phyloP scores from a whole-genome alignment of 345 rosid genomes.

The Aurinia saxatilis region DNA sequence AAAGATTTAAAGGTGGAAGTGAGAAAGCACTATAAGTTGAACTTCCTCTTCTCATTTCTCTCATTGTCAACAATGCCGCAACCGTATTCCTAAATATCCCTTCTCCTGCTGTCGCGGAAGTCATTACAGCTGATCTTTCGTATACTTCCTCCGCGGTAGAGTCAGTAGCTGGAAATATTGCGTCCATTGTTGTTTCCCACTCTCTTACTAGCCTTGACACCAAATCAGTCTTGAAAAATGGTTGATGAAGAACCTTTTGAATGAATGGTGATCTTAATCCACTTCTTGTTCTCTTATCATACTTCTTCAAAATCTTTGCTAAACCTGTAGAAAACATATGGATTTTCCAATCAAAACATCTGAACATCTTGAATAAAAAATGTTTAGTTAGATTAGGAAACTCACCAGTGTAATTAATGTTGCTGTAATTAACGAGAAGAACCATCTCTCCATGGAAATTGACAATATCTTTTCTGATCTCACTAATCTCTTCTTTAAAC shows the following conservation, averaged over 20 bases:
- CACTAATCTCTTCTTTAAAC: constrained; percentile 43
- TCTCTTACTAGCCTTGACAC: constrained; percentile 69
- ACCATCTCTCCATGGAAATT: constrained; percentile 97
- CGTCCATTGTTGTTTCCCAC: constrained; percentile 56
- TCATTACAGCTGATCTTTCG: constrained; percentile 17
- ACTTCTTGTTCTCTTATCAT: constrained; percentile 69
- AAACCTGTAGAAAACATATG: constrained; percentile 36
- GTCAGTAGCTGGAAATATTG: constrained; percentile 40
- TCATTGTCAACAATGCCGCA: constrained; percentile 66
- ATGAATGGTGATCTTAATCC: constrained; percentile 55
- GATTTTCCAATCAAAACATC: too few species aligned
- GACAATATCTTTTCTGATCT: constrained; percentile 58
- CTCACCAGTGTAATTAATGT: constrained; percentile 77
- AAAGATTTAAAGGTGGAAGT: constrained; percentile 63
- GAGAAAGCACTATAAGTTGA: constrained; percentile 65
- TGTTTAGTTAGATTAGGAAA: too few species aligned
- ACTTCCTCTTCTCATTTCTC: constrained; percentile 73
- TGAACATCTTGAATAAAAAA: too few species aligned
- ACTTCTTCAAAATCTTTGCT: constrained; percentile 84
- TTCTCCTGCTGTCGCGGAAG: constrained; percentile 34
- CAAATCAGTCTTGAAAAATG: constrained; percentile 73
- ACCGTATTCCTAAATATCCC: constrained; percentile 72
- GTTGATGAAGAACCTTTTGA: constrained; percentile 59
- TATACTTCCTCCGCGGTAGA: neutral
- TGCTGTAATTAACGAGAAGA: constrained; percentile 74